Percentiles rank a stretch among this genome's conserved stretches.
Evolutionary conservation across 768 basidiomycete genomes (phyloP).

Genomic region (Mycena alexandri): DNA sequence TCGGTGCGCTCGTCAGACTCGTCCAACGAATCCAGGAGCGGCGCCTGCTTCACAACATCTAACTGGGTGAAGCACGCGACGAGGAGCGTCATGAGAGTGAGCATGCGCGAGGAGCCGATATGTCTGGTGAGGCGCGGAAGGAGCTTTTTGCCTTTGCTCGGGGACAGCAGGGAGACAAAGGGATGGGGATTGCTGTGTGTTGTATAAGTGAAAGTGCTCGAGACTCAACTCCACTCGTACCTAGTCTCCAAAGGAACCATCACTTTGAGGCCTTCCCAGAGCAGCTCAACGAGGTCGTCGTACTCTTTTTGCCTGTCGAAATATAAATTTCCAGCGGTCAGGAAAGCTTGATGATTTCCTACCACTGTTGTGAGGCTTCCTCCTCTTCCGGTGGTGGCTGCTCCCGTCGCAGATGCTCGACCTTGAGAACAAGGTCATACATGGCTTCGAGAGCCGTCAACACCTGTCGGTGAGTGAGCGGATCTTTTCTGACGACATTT

Average conservation of each 20-base stretch:
- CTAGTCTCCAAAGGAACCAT: constrained; percentile 95
- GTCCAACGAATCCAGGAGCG: constrained; percentile 74
- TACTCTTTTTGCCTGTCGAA: constrained; percentile 68
- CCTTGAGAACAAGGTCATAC: constrained; percentile 85
- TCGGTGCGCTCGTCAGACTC: constrained; percentile 74
- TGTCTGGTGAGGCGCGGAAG: constrained; percentile 91
- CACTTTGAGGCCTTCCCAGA: constrained; percentile 89
- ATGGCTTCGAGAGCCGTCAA: constrained; percentile 85
- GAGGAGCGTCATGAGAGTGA: constrained; percentile 90
- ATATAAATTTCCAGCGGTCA: constrained; percentile 9
- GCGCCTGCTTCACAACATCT: constrained; percentile 88
- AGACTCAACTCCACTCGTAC: constrained; percentile 53
- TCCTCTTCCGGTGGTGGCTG: constrained; percentile 77
- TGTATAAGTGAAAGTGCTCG: constrained; percentile 1
- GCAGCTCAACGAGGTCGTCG: constrained; percentile 68
- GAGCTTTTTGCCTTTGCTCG: constrained; percentile 93
- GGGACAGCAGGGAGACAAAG: constrained; percentile 90
- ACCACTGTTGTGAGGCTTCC: constrained; percentile 61
- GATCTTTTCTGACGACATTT: constrained; percentile 74
- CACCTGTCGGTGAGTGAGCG: constrained; percentile 83
- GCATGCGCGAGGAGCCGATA: constrained; percentile 81
- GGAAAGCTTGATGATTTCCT: constrained; percentile 36
- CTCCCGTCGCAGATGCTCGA: constrained; percentile 88
- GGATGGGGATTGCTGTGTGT: constrained; percentile 88
- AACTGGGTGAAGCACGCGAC: constrained; percentile 95